These are phyloP conservation scores for Penicillium silybi DNA, from an alignment of 495 filamentous ascomycete species.

Conservation along the genomic window DNA sequence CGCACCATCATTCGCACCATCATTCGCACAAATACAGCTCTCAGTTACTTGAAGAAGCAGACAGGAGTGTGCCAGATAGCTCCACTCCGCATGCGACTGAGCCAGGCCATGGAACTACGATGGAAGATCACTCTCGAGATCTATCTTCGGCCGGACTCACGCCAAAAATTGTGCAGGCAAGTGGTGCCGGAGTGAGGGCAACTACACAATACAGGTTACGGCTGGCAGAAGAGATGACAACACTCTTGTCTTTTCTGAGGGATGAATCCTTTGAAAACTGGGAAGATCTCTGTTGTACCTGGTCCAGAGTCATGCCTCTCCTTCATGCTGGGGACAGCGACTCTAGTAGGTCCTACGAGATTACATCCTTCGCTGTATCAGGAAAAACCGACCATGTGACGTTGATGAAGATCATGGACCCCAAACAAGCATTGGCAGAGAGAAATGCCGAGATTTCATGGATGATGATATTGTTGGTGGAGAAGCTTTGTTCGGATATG, in stretches of 20 bases:
- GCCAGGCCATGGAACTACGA: neutral
- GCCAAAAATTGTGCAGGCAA: neutral
- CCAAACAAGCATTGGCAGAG: neutral
- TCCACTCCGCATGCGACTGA: neutral
- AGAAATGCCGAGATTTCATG: slow-evolving; percentile 6
- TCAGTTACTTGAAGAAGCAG: no score
- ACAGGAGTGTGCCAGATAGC: no score
- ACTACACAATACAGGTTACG: neutral
- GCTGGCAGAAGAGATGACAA: neutral
- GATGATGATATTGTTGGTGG: slow-evolving; percentile 3
- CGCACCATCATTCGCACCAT: neutral
- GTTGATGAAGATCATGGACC: neutral
- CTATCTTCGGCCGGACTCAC: neutral
- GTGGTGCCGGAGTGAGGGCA: no score
- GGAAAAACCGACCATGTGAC: neutral
- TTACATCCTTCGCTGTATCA: neutral
- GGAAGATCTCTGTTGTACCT: neutral
- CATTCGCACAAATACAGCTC: neutral
- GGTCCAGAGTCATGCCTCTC: neutral
- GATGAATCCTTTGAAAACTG: neutral
- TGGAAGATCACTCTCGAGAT: neutral
- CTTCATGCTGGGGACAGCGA: neutral
- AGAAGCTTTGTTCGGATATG: slow-evolving; percentile 3
- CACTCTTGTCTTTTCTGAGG: neutral
- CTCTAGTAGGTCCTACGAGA: neutral